Evolutionary conservation across 2,329 filamentous ascomycete genomes (phyloP), one percentile per base, ranked within the genome.

Genomic region (Coniochaeta hoffmannii): DNA sequence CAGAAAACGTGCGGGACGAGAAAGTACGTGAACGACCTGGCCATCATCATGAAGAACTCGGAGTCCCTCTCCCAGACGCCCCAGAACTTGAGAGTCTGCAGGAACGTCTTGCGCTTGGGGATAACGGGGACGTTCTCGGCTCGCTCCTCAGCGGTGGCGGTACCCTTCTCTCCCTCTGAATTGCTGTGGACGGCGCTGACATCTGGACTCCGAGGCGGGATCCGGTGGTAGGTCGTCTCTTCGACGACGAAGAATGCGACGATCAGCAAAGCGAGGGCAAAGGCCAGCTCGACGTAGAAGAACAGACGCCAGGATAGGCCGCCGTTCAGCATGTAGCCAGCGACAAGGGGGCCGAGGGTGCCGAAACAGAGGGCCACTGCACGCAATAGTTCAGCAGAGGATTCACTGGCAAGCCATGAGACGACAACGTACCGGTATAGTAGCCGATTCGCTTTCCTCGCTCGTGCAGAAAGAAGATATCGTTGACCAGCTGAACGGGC

Each of bases 201-300:
- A n/a, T 46, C 34, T n/a, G 26, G 38, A 22, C n/a, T 22, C 15
- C 26, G 30, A 15, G 49, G 50, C 17, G 9, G 24, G 2, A 55
- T 53, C 46, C 66, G 63, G 52, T 65, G 57, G 60, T 67, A 69
- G 5, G 61, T 61, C 9, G 67, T 65, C 60, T 70, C 68, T 56
- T 70, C 68, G 34, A 69, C 66, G n/a, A 68, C 59, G 44, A 70
- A 63, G 52, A 70, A 68, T 35, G 64, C 62, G 3, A 65, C 50
- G n/a, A 68, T 55, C 6, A 69, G 50, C 9, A 70, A 59, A 4
- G 63, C 65, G 0, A 44, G 58, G 22, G 57, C 65, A 50, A 85
- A 83, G 2, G 79, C 81, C 50, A 81, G 73, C 58, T 78, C 75
- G 54, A 84, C 80, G 63, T 83, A 83, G 70, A 84, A 85, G 69